Evolutionary conservation across 176 grass and related monocot species (phyloP).

Genomic region (Tuctoria greenei): DNA sequence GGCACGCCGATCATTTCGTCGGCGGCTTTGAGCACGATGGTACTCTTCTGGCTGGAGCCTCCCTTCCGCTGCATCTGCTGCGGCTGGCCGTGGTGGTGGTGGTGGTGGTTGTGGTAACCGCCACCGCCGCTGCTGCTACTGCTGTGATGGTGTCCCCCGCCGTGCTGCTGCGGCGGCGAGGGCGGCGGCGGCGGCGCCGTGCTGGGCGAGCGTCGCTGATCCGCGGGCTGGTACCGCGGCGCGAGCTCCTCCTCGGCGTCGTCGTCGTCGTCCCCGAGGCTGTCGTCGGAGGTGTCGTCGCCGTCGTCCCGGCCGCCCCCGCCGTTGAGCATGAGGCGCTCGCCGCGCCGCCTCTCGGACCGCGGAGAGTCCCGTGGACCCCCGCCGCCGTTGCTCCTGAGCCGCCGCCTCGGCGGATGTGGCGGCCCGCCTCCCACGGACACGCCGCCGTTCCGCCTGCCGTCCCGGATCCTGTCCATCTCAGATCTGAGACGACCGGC

Average conservation of each 20-base stretch:
- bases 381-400: constrained; percentile 50
- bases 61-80: constrained; percentile 67
- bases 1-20: constrained; percentile 98
- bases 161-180: constrained; percentile 50
- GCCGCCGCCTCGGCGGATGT: constrained; percentile 38
- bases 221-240: constrained; percentile 37
- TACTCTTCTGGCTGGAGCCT: constrained; percentile 47
- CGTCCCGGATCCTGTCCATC: constrained; percentile 76
- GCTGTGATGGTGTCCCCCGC: constrained; percentile 39
- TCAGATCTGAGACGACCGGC: constrained; percentile 62
- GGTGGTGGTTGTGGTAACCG: constrained; percentile 59
- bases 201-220: constrained; percentile 49
- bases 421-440: constrained; percentile 48
- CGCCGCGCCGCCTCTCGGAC: constrained; percentile 49
- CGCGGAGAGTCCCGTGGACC: constrained; percentile 47
- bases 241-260: constrained; percentile 77
- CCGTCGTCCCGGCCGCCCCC: constrained; percentile 53
- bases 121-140: constrained; percentile 56
- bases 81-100: constrained; percentile 46
- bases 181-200: constrained; percentile 66
- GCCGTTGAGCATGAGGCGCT: constrained; percentile 68
- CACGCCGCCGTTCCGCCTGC: constrained; percentile 42
- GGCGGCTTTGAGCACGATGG: constrained; percentile 57
- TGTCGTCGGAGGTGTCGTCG: constrained; percentile 89
- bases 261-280: constrained; percentile 70